Percentiles rank a stretch among this genome's conserved stretches.
phyloP scores from a whole-genome alignment of 148 eudicot genomes.

The Fagopyrum tataricum region DNA sequence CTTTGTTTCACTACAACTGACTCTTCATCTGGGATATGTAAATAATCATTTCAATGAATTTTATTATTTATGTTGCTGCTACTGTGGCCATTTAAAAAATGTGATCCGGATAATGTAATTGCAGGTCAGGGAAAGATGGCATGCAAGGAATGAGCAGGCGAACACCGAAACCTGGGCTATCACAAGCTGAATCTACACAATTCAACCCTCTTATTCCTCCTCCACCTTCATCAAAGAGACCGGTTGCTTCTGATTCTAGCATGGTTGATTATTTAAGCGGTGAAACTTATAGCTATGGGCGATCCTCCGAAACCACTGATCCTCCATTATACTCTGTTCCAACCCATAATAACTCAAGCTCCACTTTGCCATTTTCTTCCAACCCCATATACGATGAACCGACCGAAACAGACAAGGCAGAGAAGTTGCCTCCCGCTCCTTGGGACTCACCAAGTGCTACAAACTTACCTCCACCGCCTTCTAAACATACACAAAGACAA shows the following conservation, averaged over 20 bases:
- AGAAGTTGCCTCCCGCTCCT: constrained; percentile 45
- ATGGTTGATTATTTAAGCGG: constrained; percentile 65
- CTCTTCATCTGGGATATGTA: background rate
- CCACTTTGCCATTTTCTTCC: constrained; percentile 27
- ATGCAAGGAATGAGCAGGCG: constrained; percentile 41
- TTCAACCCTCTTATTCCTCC: constrained; percentile 63
- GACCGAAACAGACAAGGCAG: constrained; percentile 31
- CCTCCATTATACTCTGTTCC: constrained; percentile 25
- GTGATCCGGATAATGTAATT: constrained; percentile 9
- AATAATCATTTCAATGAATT: background rate
- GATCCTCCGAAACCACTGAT: constrained; percentile 31
- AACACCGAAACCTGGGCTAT: constrained; percentile 14
- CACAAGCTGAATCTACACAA: constrained; percentile 12
- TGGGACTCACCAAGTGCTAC: constrained; percentile 46
- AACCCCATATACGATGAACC: constrained; percentile 36
- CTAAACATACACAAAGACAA: constrained; percentile 64
- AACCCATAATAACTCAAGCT: constrained; percentile 26
- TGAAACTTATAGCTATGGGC: constrained; percentile 38
- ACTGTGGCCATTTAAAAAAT: background rate
- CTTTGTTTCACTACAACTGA: background rate
- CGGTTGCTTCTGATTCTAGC: constrained; percentile 28
- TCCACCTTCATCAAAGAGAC: constrained; percentile 66
- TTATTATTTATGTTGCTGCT: background rate
- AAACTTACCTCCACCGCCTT: constrained; percentile 76
- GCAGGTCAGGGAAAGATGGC: constrained; percentile 70